Evolutionary conservation across 805 yeast genomes (phyloP), one percentile per base, ranked within the genome.

Genomic region (Teunomyces stri): DNA sequence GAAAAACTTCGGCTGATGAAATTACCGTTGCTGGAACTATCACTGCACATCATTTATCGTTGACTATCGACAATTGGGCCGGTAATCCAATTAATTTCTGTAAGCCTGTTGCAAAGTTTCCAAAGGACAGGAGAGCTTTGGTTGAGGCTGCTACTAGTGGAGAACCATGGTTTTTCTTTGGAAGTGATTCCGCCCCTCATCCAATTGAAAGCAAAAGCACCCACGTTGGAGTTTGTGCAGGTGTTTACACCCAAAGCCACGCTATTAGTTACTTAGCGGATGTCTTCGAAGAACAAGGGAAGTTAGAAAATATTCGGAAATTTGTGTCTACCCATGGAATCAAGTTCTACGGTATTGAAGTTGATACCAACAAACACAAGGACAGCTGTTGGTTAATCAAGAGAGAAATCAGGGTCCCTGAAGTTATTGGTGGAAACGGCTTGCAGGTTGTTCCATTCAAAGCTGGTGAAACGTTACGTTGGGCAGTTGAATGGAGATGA

Each of bases 141-240:
- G 78, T 94, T 5, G 75, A 74, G 31, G 98, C 99, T 34, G 99
- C 97, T 1, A 84, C 87, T 6, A 83, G 94, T 1, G 98, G 98
- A 4, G 83, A 86, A 55, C 89, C 96, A 36, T 91, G 84, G 74
- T 94, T 91, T 66, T 89, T 94, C 73, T 94, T 91, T 62, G 99
- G 99, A 5, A 88, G 97, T 1, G 99, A 94, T 65, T 89, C 97
- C 18, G 99, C 99, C 27, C 99, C 99, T 21, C 99, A 94, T 65
- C 96, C 97, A 6, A 60, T 88, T 21, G 79, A 80, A 52, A 83
- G 83, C 50, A 95, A 95, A 67, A 75, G 88, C 21, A 84, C 78
- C 51, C 89, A 82, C 55, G 71, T 75, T 31, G 92, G 91, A 18
- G 97, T 92, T 13, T 89, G 97, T 59, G 99, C 99, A n/a, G 99